Base-by-base conservation (phyloP, 2,329 filamentous ascomycete species). In the Ascomycota sp. region DNA sequence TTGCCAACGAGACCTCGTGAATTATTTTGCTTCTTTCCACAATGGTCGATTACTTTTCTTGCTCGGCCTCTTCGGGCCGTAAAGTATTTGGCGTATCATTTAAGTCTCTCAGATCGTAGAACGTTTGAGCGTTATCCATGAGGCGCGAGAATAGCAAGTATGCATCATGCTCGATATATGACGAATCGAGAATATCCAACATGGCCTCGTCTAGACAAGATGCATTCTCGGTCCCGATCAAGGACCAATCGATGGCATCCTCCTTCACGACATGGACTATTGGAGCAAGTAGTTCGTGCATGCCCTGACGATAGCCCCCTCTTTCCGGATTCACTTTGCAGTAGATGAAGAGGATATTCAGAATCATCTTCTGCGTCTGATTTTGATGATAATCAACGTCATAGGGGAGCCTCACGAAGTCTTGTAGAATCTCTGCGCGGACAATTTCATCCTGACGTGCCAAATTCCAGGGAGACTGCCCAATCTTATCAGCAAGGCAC, bases 221-320 rank as follows among this genome's bases (percentile, higher is more conserved):
- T 8, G 43, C 41, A 3, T 17, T 17, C 15, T 45, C 45, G 20
- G 44, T 33, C 2, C 46, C 44, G 26, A 52, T 44, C 3, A 50
- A 45, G 3, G 45, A 41, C 4, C 52, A 48, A 31, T 79, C 64
- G 30, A 93, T 59, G 6, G 85, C 76, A 53, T 98, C 89, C 40
- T 75, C 64, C 40, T 85, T 72, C 5, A 95, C 57, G 2, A 82
- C 78, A 64, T 82, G 82, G 6, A 94, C 58, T 23, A 98, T 72
- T 0, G 89, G 85, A 0, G 89, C 89, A 10, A 95, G 61, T 26
- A 98, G 60, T 53, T 98, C 89, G 48, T 98, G 89, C 86, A 98
- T 98, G 8, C 89, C 89, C 55, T 98, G 89, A n/a, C 89, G 72
- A 48, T 98, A 98, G 12, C 71, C 83, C 11, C 82, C 82, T 31